Percentiles rank a stretch among this genome's conserved stretches.
phyloP scores from a whole-genome alignment of 2,329 filamentous ascomycete species.

The Talaromyces sp. region DNA sequence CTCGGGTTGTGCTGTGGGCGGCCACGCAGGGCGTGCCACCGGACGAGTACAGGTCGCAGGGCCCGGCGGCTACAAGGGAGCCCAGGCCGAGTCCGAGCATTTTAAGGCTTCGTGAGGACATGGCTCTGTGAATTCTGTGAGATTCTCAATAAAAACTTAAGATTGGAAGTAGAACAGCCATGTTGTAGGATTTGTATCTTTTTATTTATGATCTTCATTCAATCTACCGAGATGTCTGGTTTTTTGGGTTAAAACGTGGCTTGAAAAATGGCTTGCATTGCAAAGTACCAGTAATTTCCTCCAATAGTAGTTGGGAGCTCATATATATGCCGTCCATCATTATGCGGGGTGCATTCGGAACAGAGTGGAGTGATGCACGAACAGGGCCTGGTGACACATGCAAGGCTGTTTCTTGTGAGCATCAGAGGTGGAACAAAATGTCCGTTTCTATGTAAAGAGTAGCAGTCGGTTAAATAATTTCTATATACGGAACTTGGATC shows the following conservation, averaged over 20 bases:
- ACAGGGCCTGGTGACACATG: background rate
- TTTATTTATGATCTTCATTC: background rate
- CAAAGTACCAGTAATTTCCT: background rate
- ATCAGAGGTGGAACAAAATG: slow-evolving; percentile 6
- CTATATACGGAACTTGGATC: background rate
- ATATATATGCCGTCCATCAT: background rate
- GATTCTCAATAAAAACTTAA: background rate
- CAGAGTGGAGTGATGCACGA: background rate
- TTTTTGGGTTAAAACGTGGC: background rate
- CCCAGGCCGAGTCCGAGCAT: slow-evolving; percentile 2
- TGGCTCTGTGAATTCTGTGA: background rate
- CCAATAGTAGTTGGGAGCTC: background rate
- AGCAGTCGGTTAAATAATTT: background rate
- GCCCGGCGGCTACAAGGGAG: slow-evolving; percentile 3
- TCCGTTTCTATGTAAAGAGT: background rate
- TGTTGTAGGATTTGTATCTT: background rate
- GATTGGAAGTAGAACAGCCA: background rate
- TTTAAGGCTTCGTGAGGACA: background rate
- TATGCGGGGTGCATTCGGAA: background rate
- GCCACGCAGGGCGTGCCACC: slow-evolving; percentile 8
- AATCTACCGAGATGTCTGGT: background rate
- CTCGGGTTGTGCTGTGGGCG: slow-evolving; percentile 7
- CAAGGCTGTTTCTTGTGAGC: background rate
- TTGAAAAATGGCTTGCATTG: background rate
- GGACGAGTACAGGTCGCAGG: slow-evolving; percentile 6